Percentiles rank a stretch among this genome's conserved stretches.
These are phyloP conservation scores for Talaromyces ruber DNA, from an alignment of 495 filamentous ascomycete genomes.

Conservation along the genomic window DNA sequence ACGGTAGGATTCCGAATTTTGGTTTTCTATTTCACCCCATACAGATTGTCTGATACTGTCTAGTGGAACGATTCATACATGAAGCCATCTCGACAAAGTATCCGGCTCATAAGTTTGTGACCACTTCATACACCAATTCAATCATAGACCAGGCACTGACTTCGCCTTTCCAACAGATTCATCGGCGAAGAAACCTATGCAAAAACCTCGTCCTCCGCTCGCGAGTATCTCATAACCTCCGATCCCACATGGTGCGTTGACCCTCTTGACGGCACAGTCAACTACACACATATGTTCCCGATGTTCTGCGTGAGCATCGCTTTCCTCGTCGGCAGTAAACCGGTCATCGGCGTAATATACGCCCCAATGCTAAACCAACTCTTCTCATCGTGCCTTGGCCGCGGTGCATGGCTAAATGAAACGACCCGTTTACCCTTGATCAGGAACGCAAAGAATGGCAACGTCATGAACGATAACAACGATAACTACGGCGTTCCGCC, in stretches of 20 bases:
- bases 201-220: conserved; percentile 36
- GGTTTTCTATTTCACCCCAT: too few relatives aligned
- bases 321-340: conserved; percentile 45
- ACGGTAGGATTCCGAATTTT: background rate
- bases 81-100: conserved; percentile 44
- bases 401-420: conserved; percentile 60
- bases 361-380: conserved; percentile 56
- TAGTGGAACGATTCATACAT: conserved; percentile 56
- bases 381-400: conserved; percentile 51
- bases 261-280: conserved; percentile 63
- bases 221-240: conserved; percentile 44
- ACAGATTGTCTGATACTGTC: background rate
- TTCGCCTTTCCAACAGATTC: conserved; percentile 37
- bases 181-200: conserved; percentile 65
- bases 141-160: background rate
- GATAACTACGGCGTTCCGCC: conserved; percentile 31
- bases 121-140: background rate
- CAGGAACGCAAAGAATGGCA: conserved; percentile 30
- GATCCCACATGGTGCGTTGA: conserved; percentile 63
- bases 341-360: conserved; percentile 57
- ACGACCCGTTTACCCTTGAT: conserved; percentile 48
- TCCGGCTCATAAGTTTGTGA: conserved; percentile 50
- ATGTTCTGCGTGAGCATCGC: conserved; percentile 67
- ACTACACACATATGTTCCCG: conserved; percentile 64
- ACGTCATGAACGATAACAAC: background rate